phyloP scores from a whole-genome alignment of 2,329 filamentous ascomycete species.

The Triangularia setosa region DNA sequence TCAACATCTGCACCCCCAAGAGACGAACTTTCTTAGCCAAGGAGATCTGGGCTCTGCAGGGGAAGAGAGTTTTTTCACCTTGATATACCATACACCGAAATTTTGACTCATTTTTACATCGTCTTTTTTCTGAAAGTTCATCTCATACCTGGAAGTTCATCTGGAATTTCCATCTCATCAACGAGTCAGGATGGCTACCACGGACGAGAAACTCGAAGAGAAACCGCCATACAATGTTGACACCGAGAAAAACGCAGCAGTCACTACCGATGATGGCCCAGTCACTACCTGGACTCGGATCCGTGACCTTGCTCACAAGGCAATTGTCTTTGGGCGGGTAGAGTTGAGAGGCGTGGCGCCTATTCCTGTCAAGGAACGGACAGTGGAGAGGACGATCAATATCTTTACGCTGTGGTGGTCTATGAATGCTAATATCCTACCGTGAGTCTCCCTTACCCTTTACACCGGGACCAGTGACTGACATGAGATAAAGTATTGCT shows the following conservation, averaged over 20 bases:
- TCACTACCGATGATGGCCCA: background rate
- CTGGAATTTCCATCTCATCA: background rate
- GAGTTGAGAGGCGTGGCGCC: conserved; percentile 44
- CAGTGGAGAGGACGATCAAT: conserved; percentile 38
- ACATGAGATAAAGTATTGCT: conserved; percentile 44
- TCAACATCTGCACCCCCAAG: background rate
- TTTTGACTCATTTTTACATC: background rate
- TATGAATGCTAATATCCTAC: conserved; percentile 46
- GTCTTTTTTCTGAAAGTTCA: background rate
- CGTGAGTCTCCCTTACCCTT: conserved; percentile 31
- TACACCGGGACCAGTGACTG: background rate
- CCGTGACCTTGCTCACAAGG: conserved; percentile 5
- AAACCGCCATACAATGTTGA: conserved; percentile 3
- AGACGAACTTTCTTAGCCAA: background rate
- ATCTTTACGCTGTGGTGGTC: conserved; percentile 48
- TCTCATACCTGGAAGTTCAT: conserved; percentile 1
- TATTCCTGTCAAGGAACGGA: conserved; percentile 40
- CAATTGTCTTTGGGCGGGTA: conserved; percentile 30
- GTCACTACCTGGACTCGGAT: conserved; percentile 7
- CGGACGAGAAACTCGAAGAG: background rate
- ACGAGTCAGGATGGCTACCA: background rate
- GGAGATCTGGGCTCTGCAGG: background rate
- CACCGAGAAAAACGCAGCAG: conserved; percentile 4
- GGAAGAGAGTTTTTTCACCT: background rate
- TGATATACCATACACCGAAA: background rate